Conservation (phyloP, 108 stramenopile genomes). For the Stephanodiscus minutulus region DNA sequence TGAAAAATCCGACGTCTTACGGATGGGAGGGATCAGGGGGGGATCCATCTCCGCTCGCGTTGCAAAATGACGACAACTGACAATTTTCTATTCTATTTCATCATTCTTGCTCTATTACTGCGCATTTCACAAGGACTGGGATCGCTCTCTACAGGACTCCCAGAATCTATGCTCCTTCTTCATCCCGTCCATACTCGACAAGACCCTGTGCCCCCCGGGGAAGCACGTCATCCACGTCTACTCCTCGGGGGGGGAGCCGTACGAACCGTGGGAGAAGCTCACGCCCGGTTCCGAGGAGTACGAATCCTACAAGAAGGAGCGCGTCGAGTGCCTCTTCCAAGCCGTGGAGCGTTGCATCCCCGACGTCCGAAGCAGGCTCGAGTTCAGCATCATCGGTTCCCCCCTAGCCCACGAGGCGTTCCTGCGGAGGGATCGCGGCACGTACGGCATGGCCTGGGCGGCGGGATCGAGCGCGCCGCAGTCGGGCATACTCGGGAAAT, state of each 20-base stretch:
- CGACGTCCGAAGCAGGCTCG: constrained; percentile 85
- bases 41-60: no score
- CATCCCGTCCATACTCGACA: constrained; percentile 89
- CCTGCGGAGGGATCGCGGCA: constrained; percentile 88
- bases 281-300: constrained; percentile 82
- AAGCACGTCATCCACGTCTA: constrained; percentile 96
- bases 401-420: constrained; percentile 96
- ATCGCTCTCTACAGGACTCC: constrained; percentile 88
- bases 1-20: no score
- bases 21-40: no score
- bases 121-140: constrained; percentile 65
- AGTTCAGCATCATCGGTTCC: constrained; percentile 92
- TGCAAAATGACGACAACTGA: no score
- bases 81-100: no score
- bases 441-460: constrained; percentile 95
- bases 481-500: constrained; percentile 72
- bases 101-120: neutral
- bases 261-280: constrained; percentile 95
- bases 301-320: constrained; percentile 91
- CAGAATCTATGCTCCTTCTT: constrained; percentile 91
- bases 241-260: constrained; percentile 93
- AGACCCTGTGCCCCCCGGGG: constrained; percentile 87
- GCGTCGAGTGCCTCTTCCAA: constrained; percentile 85
- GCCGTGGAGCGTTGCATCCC: constrained; percentile 94
- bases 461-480: constrained; percentile 91